Evolutionary conservation across 192 early-diverging fungal species (phyloP).

Genomic region (Jimgerdemannia flammicorona): DNA sequence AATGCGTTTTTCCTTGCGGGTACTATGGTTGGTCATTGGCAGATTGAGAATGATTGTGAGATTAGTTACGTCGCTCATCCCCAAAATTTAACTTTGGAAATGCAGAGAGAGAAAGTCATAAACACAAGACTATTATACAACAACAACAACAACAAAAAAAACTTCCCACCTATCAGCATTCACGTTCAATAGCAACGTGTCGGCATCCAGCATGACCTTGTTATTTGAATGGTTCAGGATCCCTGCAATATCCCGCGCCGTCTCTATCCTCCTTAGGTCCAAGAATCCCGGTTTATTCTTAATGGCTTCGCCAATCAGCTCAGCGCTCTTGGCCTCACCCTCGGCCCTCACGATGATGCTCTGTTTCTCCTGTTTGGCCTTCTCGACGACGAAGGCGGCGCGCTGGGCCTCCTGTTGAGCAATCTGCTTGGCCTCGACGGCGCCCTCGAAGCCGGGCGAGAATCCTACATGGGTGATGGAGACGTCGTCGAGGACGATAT

Average conservation of each 20-base stretch:
- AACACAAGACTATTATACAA: too few relatives aligned
- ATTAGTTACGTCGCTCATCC: too few relatives aligned
- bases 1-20: background rate
- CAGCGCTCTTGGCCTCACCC: constrained; percentile 92
- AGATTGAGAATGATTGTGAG: too few relatives aligned
- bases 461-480: constrained; percentile 96
- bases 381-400: constrained; percentile 92
- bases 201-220: constrained; percentile 87
- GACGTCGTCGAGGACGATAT: constrained; percentile 94
- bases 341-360: constrained; percentile 94
- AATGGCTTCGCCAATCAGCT: constrained; percentile 95
- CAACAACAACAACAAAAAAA: background rate
- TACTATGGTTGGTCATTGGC: background rate
- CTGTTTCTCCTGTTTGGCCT: constrained; percentile 95
- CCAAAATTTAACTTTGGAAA: too few relatives aligned
- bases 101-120: too few relatives aligned
- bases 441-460: constrained; percentile 88
- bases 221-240: constrained; percentile 82
- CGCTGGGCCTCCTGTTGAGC: constrained; percentile 98
- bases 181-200: constrained; percentile 92
- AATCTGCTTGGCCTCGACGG: constrained; percentile 99
- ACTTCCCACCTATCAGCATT: constrained; percentile 36
- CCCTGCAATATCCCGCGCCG: constrained; percentile 89
- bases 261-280: constrained; percentile 89
- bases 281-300: constrained; percentile 98